Evolutionary conservation across 2,329 filamentous ascomycete genomes (phyloP).

Genomic region (Colletotrichum caudatum): DNA sequence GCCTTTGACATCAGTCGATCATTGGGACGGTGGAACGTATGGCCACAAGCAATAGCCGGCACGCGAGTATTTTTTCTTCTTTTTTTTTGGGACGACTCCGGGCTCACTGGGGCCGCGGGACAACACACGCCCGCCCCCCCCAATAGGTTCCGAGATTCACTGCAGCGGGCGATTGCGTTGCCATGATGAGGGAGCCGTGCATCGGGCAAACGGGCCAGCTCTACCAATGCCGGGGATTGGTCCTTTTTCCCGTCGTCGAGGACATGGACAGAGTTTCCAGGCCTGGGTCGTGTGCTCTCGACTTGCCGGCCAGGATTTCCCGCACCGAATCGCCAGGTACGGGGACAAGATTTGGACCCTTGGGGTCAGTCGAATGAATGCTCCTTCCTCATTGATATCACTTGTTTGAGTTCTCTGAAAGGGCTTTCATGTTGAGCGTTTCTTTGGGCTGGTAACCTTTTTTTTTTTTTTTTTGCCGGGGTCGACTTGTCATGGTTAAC

Average conservation of each 20-base stretch:
- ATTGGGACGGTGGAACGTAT: background rate
- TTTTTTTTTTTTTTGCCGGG: too few species aligned
- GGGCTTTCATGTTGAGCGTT: background rate
- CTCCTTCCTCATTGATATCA: background rate
- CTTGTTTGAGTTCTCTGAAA: background rate
- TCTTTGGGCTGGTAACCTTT: background rate
- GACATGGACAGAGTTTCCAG: background rate
- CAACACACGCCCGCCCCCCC: background rate
- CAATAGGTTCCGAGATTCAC: background rate
- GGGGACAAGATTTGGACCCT: background rate
- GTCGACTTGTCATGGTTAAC: background rate
- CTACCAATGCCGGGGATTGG: background rate
- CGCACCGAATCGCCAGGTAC: background rate
- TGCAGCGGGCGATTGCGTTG: background rate
- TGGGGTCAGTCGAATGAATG: background rate
- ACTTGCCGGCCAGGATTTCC: background rate
- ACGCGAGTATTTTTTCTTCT: too few species aligned
- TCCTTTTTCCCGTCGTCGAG: background rate
- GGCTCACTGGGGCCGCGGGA: background rate
- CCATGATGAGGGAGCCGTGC: background rate
- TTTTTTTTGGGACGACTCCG: background rate
- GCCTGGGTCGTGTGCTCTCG: background rate
- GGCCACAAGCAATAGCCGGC: background rate
- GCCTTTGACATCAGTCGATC: background rate
- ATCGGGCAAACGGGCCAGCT: background rate